A percentile compares a stretch with the other conserved stretches of the same genome.
These are phyloP conservation scores for Pythium scleroteichum DNA, from an alignment of 352 stramenopile species.

Conservation along the genomic window DNA sequence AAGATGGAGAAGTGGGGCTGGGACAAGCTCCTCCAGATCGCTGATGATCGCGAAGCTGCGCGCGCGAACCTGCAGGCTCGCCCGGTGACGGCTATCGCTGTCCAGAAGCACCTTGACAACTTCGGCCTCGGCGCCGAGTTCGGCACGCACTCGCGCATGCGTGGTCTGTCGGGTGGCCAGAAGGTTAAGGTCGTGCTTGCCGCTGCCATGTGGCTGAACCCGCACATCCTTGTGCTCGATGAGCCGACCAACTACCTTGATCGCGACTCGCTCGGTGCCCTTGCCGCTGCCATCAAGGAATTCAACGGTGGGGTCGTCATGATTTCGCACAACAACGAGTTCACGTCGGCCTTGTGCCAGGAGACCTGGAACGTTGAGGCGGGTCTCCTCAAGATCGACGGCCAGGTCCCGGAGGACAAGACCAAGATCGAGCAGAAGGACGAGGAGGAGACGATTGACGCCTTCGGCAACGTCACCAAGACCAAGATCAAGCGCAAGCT, in stretches of 20 bases:
- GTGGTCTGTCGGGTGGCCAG: slow-evolving; percentile 96
- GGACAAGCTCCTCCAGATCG: slow-evolving; percentile 96
- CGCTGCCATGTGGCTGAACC: slow-evolving; percentile 96
- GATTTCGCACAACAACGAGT: slow-evolving; percentile 98
- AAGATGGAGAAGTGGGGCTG: slow-evolving; percentile 97
- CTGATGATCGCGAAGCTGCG: slow-evolving; percentile 94
- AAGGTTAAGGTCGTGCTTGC: slow-evolving; percentile 99
- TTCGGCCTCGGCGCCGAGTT: slow-evolving; percentile 97
- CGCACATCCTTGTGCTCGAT: slow-evolving; percentile 94
- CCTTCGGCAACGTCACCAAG: slow-evolving; percentile 85
- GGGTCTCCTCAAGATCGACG: slow-evolving; percentile 86
- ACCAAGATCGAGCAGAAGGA: slow-evolving; percentile 92
- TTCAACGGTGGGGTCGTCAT: slow-evolving; percentile 98
- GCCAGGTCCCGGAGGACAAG: slow-evolving; percentile 84
- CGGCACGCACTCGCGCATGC: slow-evolving; percentile 98
- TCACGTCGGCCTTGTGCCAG: slow-evolving; percentile 92
- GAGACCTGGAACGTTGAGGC: slow-evolving; percentile 95
- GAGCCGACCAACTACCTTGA: slow-evolving; percentile 97
- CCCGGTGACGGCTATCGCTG: slow-evolving; percentile 93
- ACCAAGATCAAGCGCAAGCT: slow-evolving; percentile 91
- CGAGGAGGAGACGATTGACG: slow-evolving; percentile 77
- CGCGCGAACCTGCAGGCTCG: slow-evolving; percentile 92
- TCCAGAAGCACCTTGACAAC: slow-evolving; percentile 97
- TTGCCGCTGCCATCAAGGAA: slow-evolving; percentile 95
- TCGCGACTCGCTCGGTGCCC: slow-evolving; percentile 95